Conservation (phyloP, 805 yeast genomes). For the Kodamaea sagamina region DNA sequence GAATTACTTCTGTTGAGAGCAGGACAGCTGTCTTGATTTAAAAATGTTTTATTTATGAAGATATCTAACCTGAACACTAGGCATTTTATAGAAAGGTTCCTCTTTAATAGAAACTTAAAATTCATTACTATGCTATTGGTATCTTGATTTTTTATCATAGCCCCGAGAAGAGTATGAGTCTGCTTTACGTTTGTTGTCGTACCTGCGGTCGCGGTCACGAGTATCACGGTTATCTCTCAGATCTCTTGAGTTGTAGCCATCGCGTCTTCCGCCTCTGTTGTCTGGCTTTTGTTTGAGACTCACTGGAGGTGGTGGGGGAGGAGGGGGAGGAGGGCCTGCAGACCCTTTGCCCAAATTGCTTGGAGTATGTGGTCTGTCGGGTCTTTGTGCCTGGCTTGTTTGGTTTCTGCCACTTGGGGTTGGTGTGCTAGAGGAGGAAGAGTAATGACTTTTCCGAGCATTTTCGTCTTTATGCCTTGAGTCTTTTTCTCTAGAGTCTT, state of each 20-base stretch:
- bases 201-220: conserved; percentile 13
- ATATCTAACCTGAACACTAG: too few relatives aligned
- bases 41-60: too few relatives aligned
- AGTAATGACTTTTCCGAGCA: background rate
- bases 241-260: conserved; percentile 9
- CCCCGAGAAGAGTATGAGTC: conserved; percentile 11
- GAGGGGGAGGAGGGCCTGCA: conserved; percentile 20
- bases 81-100: too few relatives aligned
- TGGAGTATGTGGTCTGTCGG: too few relatives aligned
- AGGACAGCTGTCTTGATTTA: conserved; percentile 13
- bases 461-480: conserved; percentile 5
- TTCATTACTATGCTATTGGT: conserved; percentile 10
- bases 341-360: background rate
- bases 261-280: conserved; percentile 11
- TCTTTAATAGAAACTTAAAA: too few relatives aligned
- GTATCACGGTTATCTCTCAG: conserved; percentile 12
- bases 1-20: conserved; percentile 25
- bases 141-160: conserved; percentile 34
- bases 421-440: background rate
- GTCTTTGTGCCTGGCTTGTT: too few relatives aligned
- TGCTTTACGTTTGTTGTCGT: conserved; percentile 9
- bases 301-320: conserved; percentile 26
- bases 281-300: conserved; percentile 15
- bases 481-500: background rate
- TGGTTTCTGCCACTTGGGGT: conserved; percentile 4